A percentile compares a stretch with the other conserved stretches of the same genome.
Conservation (phyloP, 2,329 filamentous ascomycete genomes). For the Clarireedia paspali region DNA sequence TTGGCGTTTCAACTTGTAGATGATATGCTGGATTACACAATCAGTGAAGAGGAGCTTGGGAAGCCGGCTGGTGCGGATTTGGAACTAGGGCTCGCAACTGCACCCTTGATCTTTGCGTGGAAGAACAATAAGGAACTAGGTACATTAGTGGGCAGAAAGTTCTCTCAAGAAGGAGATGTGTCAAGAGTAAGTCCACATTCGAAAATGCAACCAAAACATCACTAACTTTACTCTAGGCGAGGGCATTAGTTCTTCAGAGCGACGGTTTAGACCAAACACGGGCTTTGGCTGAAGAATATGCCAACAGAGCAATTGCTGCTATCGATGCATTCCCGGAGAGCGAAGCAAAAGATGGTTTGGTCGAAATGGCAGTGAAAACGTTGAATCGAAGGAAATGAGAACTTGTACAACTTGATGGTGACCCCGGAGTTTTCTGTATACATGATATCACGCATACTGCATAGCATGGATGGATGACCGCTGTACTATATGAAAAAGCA, state of each 20-base stretch:
- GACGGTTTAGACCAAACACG: constrained; percentile 89
- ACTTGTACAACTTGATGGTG: background rate
- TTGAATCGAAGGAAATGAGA: constrained; percentile 74
- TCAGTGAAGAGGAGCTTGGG: constrained; percentile 74
- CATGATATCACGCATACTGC: background rate
- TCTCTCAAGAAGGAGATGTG: constrained; percentile 76
- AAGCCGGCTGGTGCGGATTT: constrained; percentile 94
- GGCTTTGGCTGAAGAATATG: constrained; percentile 83
- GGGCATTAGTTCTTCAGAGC: constrained; percentile 73
- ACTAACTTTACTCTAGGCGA: constrained; percentile 52
- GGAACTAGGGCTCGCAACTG: constrained; percentile 87
- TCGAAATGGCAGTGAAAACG: constrained; percentile 92
- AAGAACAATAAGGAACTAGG: constrained; percentile 80
- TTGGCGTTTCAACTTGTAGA: constrained; percentile 96
- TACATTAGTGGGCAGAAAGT: constrained; percentile 84
- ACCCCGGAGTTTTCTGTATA: constrained; percentile 12
- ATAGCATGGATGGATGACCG: background rate
- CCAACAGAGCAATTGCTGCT: constrained; percentile 78
- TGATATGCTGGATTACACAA: constrained; percentile 95
- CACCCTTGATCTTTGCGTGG: constrained; percentile 93
- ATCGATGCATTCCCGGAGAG: constrained; percentile 83
- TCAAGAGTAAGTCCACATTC: constrained; percentile 54
- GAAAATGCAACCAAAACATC: background rate
- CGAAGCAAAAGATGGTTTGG: constrained; percentile 82
- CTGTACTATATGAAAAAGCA: constrained; percentile 7